A percentile compares a stretch with the other conserved stretches of the same genome.
Conservation (phyloP, 2,329 filamentous ascomycete genomes). For the Leptographium radiaticola region DNA sequence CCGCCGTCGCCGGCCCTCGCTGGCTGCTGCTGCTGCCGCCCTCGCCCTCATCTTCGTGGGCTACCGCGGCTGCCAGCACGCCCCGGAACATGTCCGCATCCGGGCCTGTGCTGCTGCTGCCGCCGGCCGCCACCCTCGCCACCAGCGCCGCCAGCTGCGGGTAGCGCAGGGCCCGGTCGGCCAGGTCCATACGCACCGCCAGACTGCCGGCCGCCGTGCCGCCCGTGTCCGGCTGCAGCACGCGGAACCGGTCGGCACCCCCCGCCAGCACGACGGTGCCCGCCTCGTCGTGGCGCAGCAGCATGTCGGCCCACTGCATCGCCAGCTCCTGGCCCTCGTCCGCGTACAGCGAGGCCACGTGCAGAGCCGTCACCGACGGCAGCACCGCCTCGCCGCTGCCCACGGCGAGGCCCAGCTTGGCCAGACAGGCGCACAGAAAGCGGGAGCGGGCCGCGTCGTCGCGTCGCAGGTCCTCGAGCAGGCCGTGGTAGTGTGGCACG, state of each 20-base stretch:
- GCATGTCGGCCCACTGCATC: constrained; percentile 51
- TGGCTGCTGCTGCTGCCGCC: background rate
- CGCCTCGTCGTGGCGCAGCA: constrained; percentile 36
- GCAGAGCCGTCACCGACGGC: constrained; percentile 67
- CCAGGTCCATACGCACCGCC: constrained; percentile 8
- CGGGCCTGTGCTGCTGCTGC: constrained; percentile 14
- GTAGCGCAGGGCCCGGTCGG: constrained; percentile 10
- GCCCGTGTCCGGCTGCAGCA: constrained; percentile 51
- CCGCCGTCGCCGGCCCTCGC: too few relatives aligned
- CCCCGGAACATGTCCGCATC: constrained; percentile 7
- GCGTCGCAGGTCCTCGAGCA: constrained; percentile 53
- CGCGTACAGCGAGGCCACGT: constrained; percentile 60
- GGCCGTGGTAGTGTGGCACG: constrained; percentile 53
- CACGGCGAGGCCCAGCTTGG: constrained; percentile 70
- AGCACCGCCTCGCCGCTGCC: constrained; percentile 54
- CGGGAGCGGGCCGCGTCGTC: constrained; percentile 56
- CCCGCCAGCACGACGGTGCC: constrained; percentile 43
- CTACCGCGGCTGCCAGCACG: constrained; percentile 4
- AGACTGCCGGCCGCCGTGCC: background rate
- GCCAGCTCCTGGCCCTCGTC: constrained; percentile 46
- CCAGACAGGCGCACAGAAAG: constrained; percentile 69
- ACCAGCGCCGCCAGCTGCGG: constrained; percentile 23
- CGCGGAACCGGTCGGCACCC: constrained; percentile 68
- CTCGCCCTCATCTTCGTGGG: constrained; percentile 9
- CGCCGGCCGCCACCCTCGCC: constrained; percentile 31